Evolutionary conservation across 495 filamentous ascomycete genomes (phyloP).

Genomic region (Elaphomyces granulatus): DNA sequence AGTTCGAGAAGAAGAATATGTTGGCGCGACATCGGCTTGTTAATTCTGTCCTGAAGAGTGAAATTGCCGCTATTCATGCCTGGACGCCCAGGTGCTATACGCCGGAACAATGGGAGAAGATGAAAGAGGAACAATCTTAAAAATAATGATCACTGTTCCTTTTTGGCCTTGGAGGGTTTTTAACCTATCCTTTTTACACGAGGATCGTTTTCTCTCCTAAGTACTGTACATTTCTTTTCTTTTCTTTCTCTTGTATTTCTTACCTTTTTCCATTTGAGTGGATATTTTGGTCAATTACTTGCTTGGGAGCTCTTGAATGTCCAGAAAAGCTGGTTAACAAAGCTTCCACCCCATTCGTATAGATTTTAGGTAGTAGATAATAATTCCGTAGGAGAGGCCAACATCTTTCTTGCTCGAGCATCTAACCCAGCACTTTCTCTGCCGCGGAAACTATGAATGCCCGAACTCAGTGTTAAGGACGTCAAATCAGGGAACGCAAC

Average conservation of each 20-base stretch:
- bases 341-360: too few species aligned
- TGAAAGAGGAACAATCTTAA: constrained; percentile 29
- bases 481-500: constrained; percentile 2
- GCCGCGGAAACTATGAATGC: constrained; percentile 61
- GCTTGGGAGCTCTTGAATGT: too few species aligned
- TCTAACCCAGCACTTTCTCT: constrained; percentile 54
- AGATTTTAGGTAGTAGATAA: too few species aligned
- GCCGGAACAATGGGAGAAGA: constrained; percentile 78
- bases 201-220: too few species aligned
- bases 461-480: constrained; percentile 1
- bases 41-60: constrained; percentile 73
- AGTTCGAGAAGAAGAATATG: constrained; percentile 75
- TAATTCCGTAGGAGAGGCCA: background rate
- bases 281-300: too few species aligned
- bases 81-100: constrained; percentile 97
- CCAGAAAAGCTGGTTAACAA: too few species aligned
- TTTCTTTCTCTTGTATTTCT: too few species aligned
- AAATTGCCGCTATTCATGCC: constrained; percentile 93
- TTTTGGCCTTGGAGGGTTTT: too few species aligned
- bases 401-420: background rate
- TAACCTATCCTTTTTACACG: too few species aligned
- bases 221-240: too few species aligned
- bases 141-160: too few species aligned
- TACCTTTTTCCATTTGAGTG: too few species aligned
- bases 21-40: constrained; percentile 82